A percentile compares a stretch with the other conserved stretches of the same genome.
These are phyloP conservation scores for Kurtzmaniella quercitrusa DNA, from an alignment of 1,139 yeast species.

Conservation along the genomic window DNA sequence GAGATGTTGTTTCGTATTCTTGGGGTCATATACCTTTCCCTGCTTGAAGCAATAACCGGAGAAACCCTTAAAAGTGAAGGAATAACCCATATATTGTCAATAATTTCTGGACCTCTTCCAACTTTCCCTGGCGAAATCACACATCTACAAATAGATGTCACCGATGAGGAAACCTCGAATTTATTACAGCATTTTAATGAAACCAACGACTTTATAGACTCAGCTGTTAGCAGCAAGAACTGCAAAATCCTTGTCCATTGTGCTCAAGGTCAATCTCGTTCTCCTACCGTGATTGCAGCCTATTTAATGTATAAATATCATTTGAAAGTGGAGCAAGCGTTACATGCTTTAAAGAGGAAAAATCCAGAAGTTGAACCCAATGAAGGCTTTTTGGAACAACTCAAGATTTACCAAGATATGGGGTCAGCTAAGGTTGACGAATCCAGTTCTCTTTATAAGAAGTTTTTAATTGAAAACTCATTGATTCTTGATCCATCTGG, in stretches of 20 bases:
- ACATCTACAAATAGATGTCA: slow-evolving; percentile 62
- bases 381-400: slow-evolving; percentile 68
- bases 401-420: slow-evolving; percentile 50
- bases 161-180: slow-evolving; percentile 63
- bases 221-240: slow-evolving; percentile 36
- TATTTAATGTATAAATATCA: slow-evolving; percentile 74
- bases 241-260: slow-evolving; percentile 58
- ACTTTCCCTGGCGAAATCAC: slow-evolving; percentile 50
- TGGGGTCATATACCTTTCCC: slow-evolving; percentile 63
- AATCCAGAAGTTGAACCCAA: slow-evolving; percentile 68
- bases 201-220: slow-evolving; percentile 63
- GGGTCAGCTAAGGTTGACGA: slow-evolving; percentile 21
- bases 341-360: slow-evolving; percentile 67
- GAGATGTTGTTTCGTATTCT: slow-evolving; percentile 46
- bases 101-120: slow-evolving; percentile 45
- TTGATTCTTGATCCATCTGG: slow-evolving; percentile 29
- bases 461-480: slow-evolving; percentile 22
- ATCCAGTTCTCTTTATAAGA: slow-evolving; percentile 20
- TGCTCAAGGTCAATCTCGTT: slow-evolving; percentile 86
- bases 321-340: slow-evolving; percentile 54
- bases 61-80: slow-evolving; percentile 42
- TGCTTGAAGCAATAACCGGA: slow-evolving; percentile 49
- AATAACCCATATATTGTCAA: slow-evolving; percentile 68
- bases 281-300: slow-evolving; percentile 68
- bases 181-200: slow-evolving; percentile 57